A percentile compares a stretch with the other conserved stretches of the same genome.
Evolutionary conservation across 139 green algal genomes (phyloP).

Genomic region (Chlorella ohadii): DNA sequence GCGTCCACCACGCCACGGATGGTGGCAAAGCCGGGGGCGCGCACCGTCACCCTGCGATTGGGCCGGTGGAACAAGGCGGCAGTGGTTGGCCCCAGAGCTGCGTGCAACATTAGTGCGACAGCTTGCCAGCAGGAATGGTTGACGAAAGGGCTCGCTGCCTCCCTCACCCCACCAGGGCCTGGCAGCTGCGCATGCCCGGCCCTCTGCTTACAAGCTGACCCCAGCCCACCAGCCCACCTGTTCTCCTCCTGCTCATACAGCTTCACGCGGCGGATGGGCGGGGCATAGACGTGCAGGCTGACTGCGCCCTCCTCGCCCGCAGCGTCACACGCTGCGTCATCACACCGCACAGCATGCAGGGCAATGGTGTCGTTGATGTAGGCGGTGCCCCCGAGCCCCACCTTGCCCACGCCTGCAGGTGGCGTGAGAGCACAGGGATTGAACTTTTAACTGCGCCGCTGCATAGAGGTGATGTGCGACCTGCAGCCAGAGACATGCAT

Average conservation of each 20-base stretch:
- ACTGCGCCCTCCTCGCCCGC: slow-evolving; percentile 33
- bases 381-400: slow-evolving; percentile 20
- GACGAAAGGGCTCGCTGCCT: too few relatives aligned
- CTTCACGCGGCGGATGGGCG: slow-evolving; percentile 50
- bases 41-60: slow-evolving; percentile 8
- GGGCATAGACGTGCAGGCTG: slow-evolving; percentile 53
- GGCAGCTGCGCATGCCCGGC: too few relatives aligned
- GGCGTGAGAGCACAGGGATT: too few relatives aligned
- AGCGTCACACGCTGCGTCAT: background rate
- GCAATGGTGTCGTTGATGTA: slow-evolving; percentile 59
- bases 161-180: too few relatives aligned
- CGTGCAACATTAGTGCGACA: too few relatives aligned
- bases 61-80: too few relatives aligned
- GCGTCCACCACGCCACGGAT: slow-evolving; percentile 22
- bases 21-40: slow-evolving; percentile 37
- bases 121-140: too few relatives aligned
- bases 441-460: too few relatives aligned
- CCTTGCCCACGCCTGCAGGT: background rate
- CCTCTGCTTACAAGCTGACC: too few relatives aligned
- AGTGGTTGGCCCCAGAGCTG: too few relatives aligned
- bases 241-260: slow-evolving; percentile 45
- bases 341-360: slow-evolving; percentile 48
- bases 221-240: background rate
- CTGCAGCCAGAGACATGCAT: background rate
- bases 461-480: too few relatives aligned